Percentiles rank a stretch among this genome's conserved stretches.
These are phyloP conservation scores for Paramecium sexaurelia DNA, from an alignment of 73 alveolate species.

Conservation along the genomic window DNA sequence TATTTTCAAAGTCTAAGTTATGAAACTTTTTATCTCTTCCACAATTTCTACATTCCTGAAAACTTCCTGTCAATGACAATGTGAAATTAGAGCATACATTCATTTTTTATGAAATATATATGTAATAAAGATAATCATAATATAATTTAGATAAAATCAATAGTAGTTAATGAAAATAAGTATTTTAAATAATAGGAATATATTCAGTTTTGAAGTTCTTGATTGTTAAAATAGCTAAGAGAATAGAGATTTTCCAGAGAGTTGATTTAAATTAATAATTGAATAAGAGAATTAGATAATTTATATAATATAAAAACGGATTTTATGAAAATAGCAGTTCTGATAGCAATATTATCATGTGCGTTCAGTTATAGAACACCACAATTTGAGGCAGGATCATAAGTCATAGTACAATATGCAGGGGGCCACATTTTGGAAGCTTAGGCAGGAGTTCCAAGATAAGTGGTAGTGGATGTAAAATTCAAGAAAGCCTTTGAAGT, in stretches of 20 bases:
- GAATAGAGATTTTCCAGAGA: background rate
- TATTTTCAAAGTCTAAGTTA: background rate
- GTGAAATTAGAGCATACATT: background rate
- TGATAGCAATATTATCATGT: background rate
- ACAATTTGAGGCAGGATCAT: background rate
- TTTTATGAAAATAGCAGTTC: conserved; percentile 18
- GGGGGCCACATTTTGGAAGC: background rate
- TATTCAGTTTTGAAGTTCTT: background rate
- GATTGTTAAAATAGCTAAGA: background rate
- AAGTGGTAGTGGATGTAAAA: background rate
- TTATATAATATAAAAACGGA: conserved; percentile 18
- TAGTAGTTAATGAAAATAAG: background rate
- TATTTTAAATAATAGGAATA: background rate
- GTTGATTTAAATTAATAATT: background rate
- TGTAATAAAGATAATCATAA: background rate
- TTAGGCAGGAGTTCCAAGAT: conserved; percentile 20
- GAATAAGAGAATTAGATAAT: background rate
- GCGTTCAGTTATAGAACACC: background rate
- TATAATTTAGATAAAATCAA: background rate
- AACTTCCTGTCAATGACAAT: background rate
- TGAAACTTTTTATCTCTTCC: background rate
- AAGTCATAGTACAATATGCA: background rate
- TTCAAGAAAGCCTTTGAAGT: conserved; percentile 9
- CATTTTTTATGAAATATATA: background rate
- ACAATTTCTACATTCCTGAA: background rate